Evolutionary conservation across 352 stramenopile species (phyloP), one percentile per base, ranked within the genome.

Genomic region (Pilasporangium apinafurcum): DNA sequence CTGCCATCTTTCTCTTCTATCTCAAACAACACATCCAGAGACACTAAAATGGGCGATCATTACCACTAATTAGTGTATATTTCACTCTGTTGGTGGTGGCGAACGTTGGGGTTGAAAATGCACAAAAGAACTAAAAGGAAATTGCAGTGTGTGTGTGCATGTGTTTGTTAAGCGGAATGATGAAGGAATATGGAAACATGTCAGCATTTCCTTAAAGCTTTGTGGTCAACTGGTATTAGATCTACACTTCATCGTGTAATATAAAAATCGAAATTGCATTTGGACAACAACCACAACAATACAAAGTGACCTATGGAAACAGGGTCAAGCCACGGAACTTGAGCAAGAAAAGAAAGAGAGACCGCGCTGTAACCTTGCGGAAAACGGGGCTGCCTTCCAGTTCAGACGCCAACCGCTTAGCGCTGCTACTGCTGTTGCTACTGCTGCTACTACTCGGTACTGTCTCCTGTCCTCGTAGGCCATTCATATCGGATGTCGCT

Each of bases 1-100:
- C 49, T 14, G 53, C 63, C 68, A 82, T 76, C 37, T 16, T 26
- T 47, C 20, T 24, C 13, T 37, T 54, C 18, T 17, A 26, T 49
- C n/a, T 36, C 31, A 37, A 37, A 37, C 34, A 39, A 39, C 22
- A n/a, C n/a, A 39, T 17, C 9, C 12, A 24, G 16, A 39, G 34
- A 8, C 40, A 37, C 36, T 32, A 47, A 47, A 47, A 31, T 38
- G 20, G 20, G 36, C n/a, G n/a, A n/a, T n/a, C n/a, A n/a, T n/a
- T n/a, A n/a, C n/a, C n/a, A n/a, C n/a, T n/a, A n/a, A n/a, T n/a
- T n/a, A n/a, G n/a, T n/a, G n/a, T n/a, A n/a, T n/a, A n/a, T n/a
- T n/a, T n/a, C n/a, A n/a, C n/a, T n/a, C n/a, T n/a, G n/a, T n/a
- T n/a, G n/a, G n/a, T n/a, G n/a, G n/a, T n/a, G n/a, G n/a, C n/a